Percentiles rank a stretch among this genome's conserved stretches.
Conservation (phyloP, 1,139 yeast genomes). For the Lodderomyces margitis region DNA sequence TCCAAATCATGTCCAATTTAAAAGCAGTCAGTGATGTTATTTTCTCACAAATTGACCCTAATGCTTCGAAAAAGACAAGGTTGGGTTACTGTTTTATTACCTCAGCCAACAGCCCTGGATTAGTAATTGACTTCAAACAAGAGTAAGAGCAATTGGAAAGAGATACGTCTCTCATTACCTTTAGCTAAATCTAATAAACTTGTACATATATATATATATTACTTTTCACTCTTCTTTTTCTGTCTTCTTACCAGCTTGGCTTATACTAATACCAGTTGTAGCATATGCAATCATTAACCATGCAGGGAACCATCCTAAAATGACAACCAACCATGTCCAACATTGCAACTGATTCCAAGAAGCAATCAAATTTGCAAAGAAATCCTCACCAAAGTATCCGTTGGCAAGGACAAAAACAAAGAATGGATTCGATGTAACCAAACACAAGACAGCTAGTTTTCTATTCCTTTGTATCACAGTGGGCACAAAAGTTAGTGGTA, state of each 20-base stretch:
- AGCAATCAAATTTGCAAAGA: slow-evolving; percentile 51
- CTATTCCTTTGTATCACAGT: slow-evolving; percentile 29
- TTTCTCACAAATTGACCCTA: slow-evolving; percentile 25
- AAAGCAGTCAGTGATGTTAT: slow-evolving; percentile 68
- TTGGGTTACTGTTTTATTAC: slow-evolving; percentile 13
- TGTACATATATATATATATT: slow-evolving; percentile 7
- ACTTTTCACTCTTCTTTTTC: slow-evolving; percentile 1
- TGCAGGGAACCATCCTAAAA: slow-evolving; percentile 78
- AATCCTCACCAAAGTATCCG: slow-evolving; percentile 22
- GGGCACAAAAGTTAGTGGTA: slow-evolving; percentile 69
- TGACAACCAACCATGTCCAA: slow-evolving; percentile 83
- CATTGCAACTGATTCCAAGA: slow-evolving; percentile 73
- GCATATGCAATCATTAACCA: slow-evolving; percentile 59
- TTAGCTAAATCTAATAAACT: neutral
- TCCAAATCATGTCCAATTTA: slow-evolving; percentile 71
- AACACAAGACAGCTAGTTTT: slow-evolving; percentile 33
- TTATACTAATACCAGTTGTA: slow-evolving; percentile 8
- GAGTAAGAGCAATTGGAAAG: slow-evolving; percentile 2
- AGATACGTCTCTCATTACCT: neutral
- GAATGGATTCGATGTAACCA: slow-evolving; percentile 55
- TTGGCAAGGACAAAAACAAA: slow-evolving; percentile 33
- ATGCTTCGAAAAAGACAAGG: slow-evolving; percentile 12
- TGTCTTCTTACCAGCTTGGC: neutral
- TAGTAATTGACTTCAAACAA: slow-evolving; percentile 14
- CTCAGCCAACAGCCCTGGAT: slow-evolving; percentile 14